Conservation (phyloP, 495 filamentous ascomycete species). For the Trichocladium antarcticum region DNA sequence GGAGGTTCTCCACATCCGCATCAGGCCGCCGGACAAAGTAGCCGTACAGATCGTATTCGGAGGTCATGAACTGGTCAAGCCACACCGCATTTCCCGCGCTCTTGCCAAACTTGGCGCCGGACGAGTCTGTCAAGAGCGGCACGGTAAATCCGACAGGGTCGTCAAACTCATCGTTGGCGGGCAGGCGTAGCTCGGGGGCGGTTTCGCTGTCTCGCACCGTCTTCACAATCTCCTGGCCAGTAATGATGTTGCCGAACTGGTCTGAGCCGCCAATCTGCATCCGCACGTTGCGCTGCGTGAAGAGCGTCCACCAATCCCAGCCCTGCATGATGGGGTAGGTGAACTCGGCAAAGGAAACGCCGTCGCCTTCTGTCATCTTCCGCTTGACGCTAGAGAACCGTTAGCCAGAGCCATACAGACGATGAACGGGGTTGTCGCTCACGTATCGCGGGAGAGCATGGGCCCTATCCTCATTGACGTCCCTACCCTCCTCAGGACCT, state of each 20-base stretch:
- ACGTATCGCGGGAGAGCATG: constrained; percentile 87
- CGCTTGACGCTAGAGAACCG: constrained; percentile 55
- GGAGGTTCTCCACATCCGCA: constrained; percentile 60
- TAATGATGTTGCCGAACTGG: constrained; percentile 92
- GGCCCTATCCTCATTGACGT: constrained; percentile 61
- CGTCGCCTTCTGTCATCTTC: constrained; percentile 66
- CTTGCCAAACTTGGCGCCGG: constrained; percentile 90
- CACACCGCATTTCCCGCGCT: constrained; percentile 89
- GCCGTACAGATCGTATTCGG: constrained; percentile 70
- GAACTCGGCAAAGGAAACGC: constrained; percentile 92
- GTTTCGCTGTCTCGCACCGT: constrained; percentile 48
- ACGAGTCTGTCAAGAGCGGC: constrained; percentile 73
- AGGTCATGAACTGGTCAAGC: constrained; percentile 74
- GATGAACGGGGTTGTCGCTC: constrained; percentile 28
- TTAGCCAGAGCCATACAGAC: background rate
- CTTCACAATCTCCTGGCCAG: constrained; percentile 78
- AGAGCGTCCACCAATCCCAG: constrained; percentile 94
- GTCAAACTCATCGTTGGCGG: constrained; percentile 26
- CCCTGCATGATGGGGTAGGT: constrained; percentile 84
- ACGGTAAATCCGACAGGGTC: constrained; percentile 76
- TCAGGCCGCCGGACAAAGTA: constrained; percentile 84
- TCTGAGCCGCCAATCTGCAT: constrained; percentile 91
- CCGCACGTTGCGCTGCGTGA: constrained; percentile 47
- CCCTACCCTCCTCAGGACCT: constrained; percentile 63
- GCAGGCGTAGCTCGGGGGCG: constrained; percentile 21